A percentile compares a stretch with the other conserved stretches of the same genome.
Evolutionary conservation across 768 basidiomycete genomes (phyloP).

Genomic region (Tricholoma bakamatsutake): DNA sequence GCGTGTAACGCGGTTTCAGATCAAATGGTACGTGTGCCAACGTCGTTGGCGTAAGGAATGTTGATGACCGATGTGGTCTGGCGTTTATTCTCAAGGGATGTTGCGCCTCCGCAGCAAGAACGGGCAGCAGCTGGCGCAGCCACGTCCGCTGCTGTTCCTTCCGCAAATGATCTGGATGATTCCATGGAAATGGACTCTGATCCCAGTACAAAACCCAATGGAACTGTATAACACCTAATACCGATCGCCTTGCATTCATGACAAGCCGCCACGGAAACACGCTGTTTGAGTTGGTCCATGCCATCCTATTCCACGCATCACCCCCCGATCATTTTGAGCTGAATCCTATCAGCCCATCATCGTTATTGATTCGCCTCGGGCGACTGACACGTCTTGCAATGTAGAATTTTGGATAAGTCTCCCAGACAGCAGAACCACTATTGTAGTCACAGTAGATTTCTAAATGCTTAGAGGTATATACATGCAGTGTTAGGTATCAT

Average conservation of each 20-base stretch:
- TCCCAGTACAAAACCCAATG: conserved; percentile 13
- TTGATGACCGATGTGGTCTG: not conserved
- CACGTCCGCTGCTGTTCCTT: conserved; percentile 68
- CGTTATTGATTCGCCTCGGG: not conserved
- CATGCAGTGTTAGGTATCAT: not conserved
- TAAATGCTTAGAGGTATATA: not conserved
- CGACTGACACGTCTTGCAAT: not conserved
- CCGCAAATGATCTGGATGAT: conserved; percentile 59
- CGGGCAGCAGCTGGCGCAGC: conserved; percentile 52
- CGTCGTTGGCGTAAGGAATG: not conserved
- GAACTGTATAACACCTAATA: conserved; percentile 11
- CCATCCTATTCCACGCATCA: not conserved
- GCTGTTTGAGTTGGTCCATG: not conserved
- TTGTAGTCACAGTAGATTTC: not conserved
- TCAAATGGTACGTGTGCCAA: conserved; percentile 59
- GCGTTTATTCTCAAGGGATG: conserved; percentile 46
- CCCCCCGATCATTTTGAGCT: not conserved
- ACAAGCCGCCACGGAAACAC: not conserved
- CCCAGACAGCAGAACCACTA: not conserved
- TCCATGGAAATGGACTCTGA: conserved; percentile 21
- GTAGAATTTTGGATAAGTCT: not conserved
- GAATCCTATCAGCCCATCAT: not conserved
- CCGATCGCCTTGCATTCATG: not conserved
- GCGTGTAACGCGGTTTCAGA: conserved; percentile 88
- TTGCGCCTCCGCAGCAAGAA: conserved; percentile 43